Conservation (phyloP, 768 basidiomycete genomes). For the Boletus subparvulus region DNA sequence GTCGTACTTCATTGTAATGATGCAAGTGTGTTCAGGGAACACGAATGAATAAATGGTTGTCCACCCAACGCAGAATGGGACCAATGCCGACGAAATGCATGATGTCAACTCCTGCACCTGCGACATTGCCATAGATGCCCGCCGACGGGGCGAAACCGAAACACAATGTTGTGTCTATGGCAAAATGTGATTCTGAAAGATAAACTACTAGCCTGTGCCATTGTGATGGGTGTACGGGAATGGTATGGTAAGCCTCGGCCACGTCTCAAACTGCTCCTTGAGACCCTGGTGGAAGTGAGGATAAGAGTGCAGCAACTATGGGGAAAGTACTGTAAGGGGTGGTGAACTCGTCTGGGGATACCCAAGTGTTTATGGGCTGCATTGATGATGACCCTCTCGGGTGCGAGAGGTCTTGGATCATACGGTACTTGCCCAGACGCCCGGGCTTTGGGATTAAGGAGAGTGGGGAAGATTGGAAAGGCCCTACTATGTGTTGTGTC, state of each 20-base stretch:
- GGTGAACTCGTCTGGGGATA: constrained; percentile 18
- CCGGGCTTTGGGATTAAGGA: constrained; percentile 8
- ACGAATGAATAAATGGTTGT: constrained; percentile 31
- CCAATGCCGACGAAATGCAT: constrained; percentile 16
- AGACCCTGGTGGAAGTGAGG: background rate
- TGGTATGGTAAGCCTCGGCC: constrained; percentile 11
- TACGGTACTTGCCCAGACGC: too few relatives aligned
- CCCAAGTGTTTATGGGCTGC: constrained; percentile 32
- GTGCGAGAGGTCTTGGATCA: too few relatives aligned
- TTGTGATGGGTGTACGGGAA: constrained; percentile 32
- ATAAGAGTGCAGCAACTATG: background rate
- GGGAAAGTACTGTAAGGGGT: background rate
- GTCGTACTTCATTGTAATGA: background rate
- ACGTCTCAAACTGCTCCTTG: background rate
- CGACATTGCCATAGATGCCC: constrained; percentile 28
- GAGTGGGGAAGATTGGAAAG: constrained; percentile 30
- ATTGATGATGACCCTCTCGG: too few relatives aligned
- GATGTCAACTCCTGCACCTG: background rate
- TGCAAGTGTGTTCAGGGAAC: background rate
- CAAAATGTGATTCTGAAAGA: constrained; percentile 8
- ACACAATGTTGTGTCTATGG: constrained; percentile 17
- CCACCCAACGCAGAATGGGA: constrained; percentile 28
- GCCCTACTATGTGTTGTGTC: constrained; percentile 20
- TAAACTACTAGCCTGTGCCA: constrained; percentile 37
- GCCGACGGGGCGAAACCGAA: constrained; percentile 28